A percentile compares a stretch with the other conserved stretches of the same genome.
Evolutionary conservation across 345 rosid genomes (phyloP).

Genomic region (Erodium maritimum): DNA sequence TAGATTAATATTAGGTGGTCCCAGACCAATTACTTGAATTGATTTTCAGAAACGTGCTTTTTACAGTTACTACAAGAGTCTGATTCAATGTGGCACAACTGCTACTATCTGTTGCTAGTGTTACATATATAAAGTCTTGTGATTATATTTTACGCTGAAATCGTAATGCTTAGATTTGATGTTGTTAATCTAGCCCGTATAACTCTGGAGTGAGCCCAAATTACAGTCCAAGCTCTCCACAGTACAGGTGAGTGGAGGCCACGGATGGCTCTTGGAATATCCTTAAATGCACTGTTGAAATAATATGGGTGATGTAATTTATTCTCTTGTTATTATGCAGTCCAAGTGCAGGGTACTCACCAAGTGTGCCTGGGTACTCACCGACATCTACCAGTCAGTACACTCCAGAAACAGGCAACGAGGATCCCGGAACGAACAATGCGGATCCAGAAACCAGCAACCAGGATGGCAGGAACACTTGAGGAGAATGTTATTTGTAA

Average conservation of each 20-base stretch:
- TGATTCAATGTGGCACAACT: no score
- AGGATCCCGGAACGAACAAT: no score
- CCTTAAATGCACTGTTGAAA: neutral
- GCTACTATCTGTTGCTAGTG: no score
- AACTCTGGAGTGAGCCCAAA: conserved; percentile 63
- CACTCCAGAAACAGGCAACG: conserved; percentile 49
- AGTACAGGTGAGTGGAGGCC: conserved; percentile 30
- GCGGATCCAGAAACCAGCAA: no score
- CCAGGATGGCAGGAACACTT: conserved; percentile 25
- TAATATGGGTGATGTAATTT: neutral
- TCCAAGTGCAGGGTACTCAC: conserved; percentile 83
- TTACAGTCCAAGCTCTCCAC: conserved; percentile 69
- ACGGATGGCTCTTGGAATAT: neutral
- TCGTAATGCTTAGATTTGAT: neutral
- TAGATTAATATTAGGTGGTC: neutral
- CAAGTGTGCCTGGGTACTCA: conserved; percentile 69
- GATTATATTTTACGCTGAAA: neutral
- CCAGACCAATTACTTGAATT: neutral
- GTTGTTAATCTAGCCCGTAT: conserved; percentile 41
- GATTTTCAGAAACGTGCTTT: neutral
- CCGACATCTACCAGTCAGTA: conserved; percentile 75
- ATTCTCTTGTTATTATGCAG: conserved; percentile 13
- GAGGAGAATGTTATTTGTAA: no score
- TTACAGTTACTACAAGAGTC: neutral
- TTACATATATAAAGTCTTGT: neutral